These are phyloP conservation scores for Erysimum pusillum DNA, from an alignment of 441 rosid genomes.

Conservation along the genomic window DNA sequence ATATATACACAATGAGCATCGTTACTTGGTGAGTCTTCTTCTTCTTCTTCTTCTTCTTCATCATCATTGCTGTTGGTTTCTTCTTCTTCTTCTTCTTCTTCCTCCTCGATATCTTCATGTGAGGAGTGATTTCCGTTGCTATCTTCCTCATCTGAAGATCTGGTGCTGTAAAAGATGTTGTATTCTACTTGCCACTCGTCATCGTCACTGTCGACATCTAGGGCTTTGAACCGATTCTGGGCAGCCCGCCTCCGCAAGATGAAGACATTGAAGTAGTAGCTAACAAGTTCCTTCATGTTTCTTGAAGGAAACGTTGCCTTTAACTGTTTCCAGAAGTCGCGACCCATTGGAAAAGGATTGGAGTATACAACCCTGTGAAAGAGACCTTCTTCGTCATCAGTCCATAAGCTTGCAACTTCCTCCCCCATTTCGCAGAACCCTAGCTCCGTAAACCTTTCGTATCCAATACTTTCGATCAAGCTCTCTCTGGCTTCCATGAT, in stretches of 20 bases:
- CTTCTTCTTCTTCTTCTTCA: too few species aligned
- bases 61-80: too few species aligned
- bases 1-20: conserved; percentile 41
- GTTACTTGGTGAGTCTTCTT: conserved; percentile 32
- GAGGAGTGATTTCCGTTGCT: conserved; percentile 41
- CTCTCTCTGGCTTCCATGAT: conserved; percentile 58
- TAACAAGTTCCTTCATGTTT: conserved; percentile 55
- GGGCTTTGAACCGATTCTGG: conserved; percentile 60
- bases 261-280: conserved; percentile 71
- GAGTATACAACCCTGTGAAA: conserved; percentile 62
- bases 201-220: conserved; percentile 69
- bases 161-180: conserved; percentile 30
- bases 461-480: conserved; percentile 49
- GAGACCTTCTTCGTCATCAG: conserved; percentile 58
- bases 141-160: conserved; percentile 45
- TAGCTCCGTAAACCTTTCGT: conserved; percentile 48
- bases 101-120: conserved; percentile 39
- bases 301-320: conserved; percentile 56
- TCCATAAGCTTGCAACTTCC: conserved; percentile 60
- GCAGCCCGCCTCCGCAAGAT: conserved; percentile 59
- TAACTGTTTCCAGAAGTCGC: conserved; percentile 59
- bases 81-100: conserved; percentile 28
- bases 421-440: conserved; percentile 70
- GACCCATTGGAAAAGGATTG: conserved; percentile 52
- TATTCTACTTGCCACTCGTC: conserved; percentile 66